Conservation (phyloP, 768 basidiomycete species). For the Suillus occidentalis region DNA sequence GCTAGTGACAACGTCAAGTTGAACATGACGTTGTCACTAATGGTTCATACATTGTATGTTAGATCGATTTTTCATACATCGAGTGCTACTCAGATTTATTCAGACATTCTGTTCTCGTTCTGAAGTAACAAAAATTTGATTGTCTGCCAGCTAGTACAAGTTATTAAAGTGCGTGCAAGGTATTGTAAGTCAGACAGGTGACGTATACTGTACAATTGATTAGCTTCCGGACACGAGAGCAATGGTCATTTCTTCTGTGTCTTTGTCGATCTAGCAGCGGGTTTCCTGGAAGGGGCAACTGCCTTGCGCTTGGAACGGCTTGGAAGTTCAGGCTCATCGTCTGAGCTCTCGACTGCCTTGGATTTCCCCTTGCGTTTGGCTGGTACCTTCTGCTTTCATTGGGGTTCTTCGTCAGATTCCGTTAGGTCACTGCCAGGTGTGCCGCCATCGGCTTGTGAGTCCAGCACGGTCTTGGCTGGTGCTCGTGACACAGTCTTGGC, state of each 20-base stretch:
- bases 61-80: too few species aligned
- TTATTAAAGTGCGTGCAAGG: neutral
- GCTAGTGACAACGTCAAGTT: neutral
- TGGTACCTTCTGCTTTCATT: neutral
- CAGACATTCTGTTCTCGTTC: neutral
- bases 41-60: neutral
- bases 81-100: neutral
- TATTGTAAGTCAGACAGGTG: neutral
- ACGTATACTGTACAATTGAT: too few species aligned
- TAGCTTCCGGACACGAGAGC: too few species aligned
- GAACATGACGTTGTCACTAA: neutral
- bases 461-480: too few species aligned
- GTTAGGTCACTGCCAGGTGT: neutral
- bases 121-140: neutral
- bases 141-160: neutral
- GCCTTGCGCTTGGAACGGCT: neutral
- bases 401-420: neutral
- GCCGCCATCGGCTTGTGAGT: neutral
- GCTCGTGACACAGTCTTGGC: too few species aligned
- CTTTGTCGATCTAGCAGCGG: too few species aligned
- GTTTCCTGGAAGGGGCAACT: neutral
- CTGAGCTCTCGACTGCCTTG: neutral
- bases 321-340: too few species aligned
- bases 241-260: too few species aligned
- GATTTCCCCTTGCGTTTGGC: neutral